Base-by-base conservation (phyloP, 345 rosid genomes). In the Corchorus capsularis region DNA sequence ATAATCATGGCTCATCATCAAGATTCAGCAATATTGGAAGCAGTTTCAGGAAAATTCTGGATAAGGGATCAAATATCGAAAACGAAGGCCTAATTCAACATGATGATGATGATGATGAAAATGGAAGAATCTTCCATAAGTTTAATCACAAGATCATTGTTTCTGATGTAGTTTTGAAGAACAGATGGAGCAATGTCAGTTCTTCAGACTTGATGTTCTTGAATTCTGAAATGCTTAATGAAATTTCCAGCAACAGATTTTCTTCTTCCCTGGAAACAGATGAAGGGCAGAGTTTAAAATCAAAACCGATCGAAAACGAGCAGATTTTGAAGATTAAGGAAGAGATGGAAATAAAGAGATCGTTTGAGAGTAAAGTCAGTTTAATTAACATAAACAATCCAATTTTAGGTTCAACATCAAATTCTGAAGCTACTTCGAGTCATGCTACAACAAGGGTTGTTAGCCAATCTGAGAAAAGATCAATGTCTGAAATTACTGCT, bases 131-230 rank as follows among this genome's bases (percentile, higher is more conserved):
- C 45, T 74, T 90, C 74, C 92, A 90, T 74, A 92, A 87, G 78
- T 81, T 83, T 77, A 89, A 93, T 37, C 98, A 93, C 77, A 87
- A 80, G 83, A 88, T 95, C 69, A 45, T 93, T n/a, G 79, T 89
- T 37, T 89, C 99, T 0, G 97, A 92, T 74, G 82, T 88, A n/a
- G 87, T 87, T 34, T 79, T 92, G 75, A 86, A 93, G 86, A 87
- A 86, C 54, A 75, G 99, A 27, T 95, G 99, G 99, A 95, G 99
- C 82, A 88, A 79, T 65, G 96, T 91, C 66, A 93, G 90, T 74
- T 88, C 93, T 3, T 93, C 99, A 4, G 98, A 93, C 75, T 68
- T 93, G 54, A 86, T 93, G 92, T 84, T 83, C 80, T 66, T 95
- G 85, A 90, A 88, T 15, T 87, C 92, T 0, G 97, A 95, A 75